phyloP scores from a whole-genome alignment of 176 grass and related monocot species.

The Cocos nucifera region DNA sequence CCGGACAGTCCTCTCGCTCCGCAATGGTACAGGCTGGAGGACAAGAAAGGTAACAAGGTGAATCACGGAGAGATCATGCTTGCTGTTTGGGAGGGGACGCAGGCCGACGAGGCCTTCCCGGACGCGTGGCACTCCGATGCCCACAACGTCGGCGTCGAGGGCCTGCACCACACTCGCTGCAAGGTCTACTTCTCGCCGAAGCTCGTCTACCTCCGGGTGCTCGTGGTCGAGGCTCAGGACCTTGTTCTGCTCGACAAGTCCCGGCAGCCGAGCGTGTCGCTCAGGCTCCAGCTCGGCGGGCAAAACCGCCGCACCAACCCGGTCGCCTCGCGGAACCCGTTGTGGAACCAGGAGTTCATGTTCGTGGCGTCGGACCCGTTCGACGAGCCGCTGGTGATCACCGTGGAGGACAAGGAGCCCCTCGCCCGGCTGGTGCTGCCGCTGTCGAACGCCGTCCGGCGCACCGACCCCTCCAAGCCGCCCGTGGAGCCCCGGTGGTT shows the following conservation, averaged over 20 bases:
- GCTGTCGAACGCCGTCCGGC: constrained; percentile 10
- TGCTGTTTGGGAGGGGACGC: constrained; percentile 56
- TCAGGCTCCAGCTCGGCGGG: constrained; percentile 42
- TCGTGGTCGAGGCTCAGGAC: constrained; percentile 53
- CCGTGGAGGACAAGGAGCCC: constrained; percentile 62
- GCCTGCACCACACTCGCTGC: constrained; percentile 28
- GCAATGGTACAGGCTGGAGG: constrained; percentile 59
- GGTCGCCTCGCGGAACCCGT: constrained; percentile 23
- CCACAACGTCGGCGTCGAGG: constrained; percentile 26
- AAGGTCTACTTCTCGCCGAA: constrained; percentile 77
- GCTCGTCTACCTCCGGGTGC: constrained; percentile 52
- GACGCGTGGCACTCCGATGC: constrained; percentile 80
- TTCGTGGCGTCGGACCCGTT: constrained; percentile 66
- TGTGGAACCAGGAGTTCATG: constrained; percentile 85
- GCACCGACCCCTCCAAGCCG: constrained; percentile 39
- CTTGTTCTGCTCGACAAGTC: constrained; percentile 31
- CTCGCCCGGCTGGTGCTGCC: constrained; percentile 38
- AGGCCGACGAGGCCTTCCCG: constrained; percentile 77
- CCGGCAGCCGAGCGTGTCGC: constrained; percentile 21
- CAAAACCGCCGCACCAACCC: constrained; percentile 33
- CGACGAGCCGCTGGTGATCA: constrained; percentile 60
- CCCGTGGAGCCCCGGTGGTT: constrained; percentile 46
- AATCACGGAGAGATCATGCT: constrained; percentile 77
- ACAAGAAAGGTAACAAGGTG: constrained; percentile 33
- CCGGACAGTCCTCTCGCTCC: constrained; percentile 80